Conservation (phyloP, 345 rosid genomes). For the Moringa oleifera region DNA sequence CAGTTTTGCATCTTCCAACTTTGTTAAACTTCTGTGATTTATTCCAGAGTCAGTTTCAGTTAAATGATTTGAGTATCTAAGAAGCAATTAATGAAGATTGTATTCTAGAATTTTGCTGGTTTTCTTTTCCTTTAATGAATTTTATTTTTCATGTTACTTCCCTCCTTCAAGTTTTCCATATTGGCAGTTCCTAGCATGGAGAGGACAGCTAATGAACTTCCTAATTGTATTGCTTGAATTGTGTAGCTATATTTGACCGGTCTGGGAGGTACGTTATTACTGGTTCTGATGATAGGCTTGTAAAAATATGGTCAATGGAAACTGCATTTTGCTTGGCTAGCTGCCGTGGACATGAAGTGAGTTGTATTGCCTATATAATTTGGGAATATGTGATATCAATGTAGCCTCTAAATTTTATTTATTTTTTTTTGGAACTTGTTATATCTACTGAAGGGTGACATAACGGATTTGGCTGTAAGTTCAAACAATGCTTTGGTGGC, state of each 20-base stretch:
- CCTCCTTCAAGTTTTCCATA: not conserved
- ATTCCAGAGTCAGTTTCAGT: not conserved
- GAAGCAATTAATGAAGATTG: not conserved
- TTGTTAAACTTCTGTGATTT: not conserved
- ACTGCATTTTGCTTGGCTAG: slow-evolving; percentile 98
- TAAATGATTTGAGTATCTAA: not conserved
- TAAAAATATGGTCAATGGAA: slow-evolving; percentile 99
- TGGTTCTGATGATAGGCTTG: slow-evolving; percentile 98
- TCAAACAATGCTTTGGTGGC: slow-evolving; percentile 93
- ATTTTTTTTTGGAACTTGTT: slow-evolving; percentile 15
- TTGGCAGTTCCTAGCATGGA: not conserved
- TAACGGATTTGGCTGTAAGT: slow-evolving; percentile 96
- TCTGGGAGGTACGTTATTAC: slow-evolving; percentile 94
- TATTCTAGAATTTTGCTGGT: not conserved
- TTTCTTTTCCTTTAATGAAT: not conserved
- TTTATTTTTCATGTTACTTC: not conserved
- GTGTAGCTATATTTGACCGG: slow-evolving; percentile 90
- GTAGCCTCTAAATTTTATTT: slow-evolving; percentile 3
- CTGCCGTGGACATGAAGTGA: slow-evolving; percentile 99
- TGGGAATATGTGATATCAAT: slow-evolving; percentile 9
- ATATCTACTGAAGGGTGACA: slow-evolving; percentile 70
- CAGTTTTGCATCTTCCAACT: not conserved
- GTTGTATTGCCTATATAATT: slow-evolving; percentile 28
- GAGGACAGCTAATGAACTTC: not conserved
- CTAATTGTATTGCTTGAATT: slow-evolving; percentile 12